Conservation (phyloP, 2,329 filamentous ascomycete genomes). For the Fusarium setosum region DNA sequence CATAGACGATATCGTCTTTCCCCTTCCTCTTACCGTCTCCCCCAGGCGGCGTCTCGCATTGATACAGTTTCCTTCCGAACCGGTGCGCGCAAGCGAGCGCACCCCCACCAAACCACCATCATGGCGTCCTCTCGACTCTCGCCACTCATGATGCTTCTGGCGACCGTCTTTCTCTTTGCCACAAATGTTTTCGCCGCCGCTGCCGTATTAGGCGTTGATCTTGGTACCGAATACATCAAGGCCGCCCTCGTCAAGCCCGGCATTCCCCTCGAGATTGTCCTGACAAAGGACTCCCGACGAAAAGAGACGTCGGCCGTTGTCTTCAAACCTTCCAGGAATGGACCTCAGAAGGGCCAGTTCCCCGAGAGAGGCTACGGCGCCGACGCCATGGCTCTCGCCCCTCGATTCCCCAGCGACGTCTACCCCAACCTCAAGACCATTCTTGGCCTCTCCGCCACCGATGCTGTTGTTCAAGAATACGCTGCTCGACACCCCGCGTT, state of each 20-base stretch:
- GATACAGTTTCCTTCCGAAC: slow-evolving; percentile 16
- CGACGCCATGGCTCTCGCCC: slow-evolving; percentile 87
- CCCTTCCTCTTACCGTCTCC: slow-evolving; percentile 13
- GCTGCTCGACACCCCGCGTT: slow-evolving; percentile 81
- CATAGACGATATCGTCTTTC: slow-evolving; percentile 34
- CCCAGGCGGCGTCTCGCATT: slow-evolving; percentile 21
- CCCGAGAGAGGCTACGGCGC: slow-evolving; percentile 93
- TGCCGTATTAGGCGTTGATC: slow-evolving; percentile 90
- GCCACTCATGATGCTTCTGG: slow-evolving; percentile 53
- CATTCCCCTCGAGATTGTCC: slow-evolving; percentile 95
- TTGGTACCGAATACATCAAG: slow-evolving; percentile 98
- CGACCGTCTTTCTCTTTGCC: slow-evolving; percentile 51
- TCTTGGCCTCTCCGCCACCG: slow-evolving; percentile 76
- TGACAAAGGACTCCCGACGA: slow-evolving; percentile 96
- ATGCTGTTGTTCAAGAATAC: slow-evolving; percentile 76
- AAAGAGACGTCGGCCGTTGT: slow-evolving; percentile 93
- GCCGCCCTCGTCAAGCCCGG: slow-evolving; percentile 95
- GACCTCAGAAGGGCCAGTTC: slow-evolving; percentile 72
- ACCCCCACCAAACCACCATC: slow-evolving; percentile 40
- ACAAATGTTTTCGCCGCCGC: slow-evolving; percentile 65
- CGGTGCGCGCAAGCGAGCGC: slow-evolving; percentile 38
- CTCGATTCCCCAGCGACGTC: slow-evolving; percentile 91
- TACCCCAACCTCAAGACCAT: slow-evolving; percentile 94
- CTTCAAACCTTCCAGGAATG: slow-evolving; percentile 85
- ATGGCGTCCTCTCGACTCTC: slow-evolving; percentile 51